Percentiles rank a stretch among this genome's conserved stretches.
Conservation (phyloP, 768 basidiomycete species). For the Suillus tomentosus region DNA sequence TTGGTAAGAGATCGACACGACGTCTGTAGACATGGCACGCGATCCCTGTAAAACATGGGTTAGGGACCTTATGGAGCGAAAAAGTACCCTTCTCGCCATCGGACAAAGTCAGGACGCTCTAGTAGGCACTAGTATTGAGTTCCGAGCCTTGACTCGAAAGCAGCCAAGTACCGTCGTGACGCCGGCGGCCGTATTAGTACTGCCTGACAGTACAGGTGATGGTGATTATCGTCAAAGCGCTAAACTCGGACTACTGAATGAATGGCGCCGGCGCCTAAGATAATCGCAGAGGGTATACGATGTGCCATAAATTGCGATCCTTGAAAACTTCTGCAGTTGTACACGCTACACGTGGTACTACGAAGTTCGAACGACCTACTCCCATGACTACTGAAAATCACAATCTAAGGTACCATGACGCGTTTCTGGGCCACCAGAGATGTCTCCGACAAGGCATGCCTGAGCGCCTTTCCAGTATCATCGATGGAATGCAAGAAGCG, state of each 20-base stretch:
- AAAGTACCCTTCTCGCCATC: conserved; percentile 21
- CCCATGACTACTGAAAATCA: not conserved
- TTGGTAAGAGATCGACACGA: conserved; percentile 62
- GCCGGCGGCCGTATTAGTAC: too few species aligned
- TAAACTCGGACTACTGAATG: not conserved
- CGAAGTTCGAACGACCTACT: too few species aligned
- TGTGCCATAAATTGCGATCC: not conserved
- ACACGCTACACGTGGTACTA: not conserved
- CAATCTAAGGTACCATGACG: conserved; percentile 2
- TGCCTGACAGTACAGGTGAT: too few species aligned
- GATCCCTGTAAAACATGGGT: conserved; percentile 20
- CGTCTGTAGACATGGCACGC: conserved; percentile 19
- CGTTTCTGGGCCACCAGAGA: conserved; percentile 29
- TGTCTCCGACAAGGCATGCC: conserved; percentile 59
- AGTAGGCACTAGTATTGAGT: not conserved
- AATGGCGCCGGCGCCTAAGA: not conserved
- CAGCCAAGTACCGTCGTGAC: not conserved
- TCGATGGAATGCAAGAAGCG: conserved; percentile 94
- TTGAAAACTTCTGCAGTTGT: not conserved
- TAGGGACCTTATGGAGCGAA: conserved; percentile 8
- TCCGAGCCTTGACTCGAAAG: not conserved
- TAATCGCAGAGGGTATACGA: not conserved
- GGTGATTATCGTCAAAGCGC: not conserved
- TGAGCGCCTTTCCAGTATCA: conserved; percentile 74
- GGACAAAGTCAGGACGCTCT: not conserved